Evolutionary conservation across 208 protist genomes (phyloP), one percentile per base, ranked within the genome.

Genomic region (Vickermania spadyakhi): DNA sequence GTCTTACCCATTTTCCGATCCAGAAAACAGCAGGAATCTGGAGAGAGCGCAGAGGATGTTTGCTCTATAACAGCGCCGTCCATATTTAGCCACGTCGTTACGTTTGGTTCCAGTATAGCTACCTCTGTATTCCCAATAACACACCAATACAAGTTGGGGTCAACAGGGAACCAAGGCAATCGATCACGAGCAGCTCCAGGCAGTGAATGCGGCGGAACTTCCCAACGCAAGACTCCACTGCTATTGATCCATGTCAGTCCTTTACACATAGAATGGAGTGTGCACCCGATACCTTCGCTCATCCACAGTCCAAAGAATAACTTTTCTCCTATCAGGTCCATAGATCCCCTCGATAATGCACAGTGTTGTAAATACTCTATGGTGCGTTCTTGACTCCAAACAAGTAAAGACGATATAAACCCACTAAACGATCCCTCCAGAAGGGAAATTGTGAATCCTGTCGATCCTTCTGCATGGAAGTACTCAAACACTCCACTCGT

Each of bases 21-120:
- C 4, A 82, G 66, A 58, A 70, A 89, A 55, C 76, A 85, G 45
- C 68, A 56, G 31, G 72, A 68, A n/a, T 65, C 59, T 3, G 56
- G 53, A 26, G 57, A 53, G 28, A 89, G 53, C 53, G 77, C 79
- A 28, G 73, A 60, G 30, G 71, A 68, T n/a, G 52, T 56, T 55
- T 94, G 84, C 64, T 91, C 87, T 28, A 91, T 68, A 45, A 94
- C 69, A 18, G 58, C 67, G 13, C 83, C 88, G 42, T 85, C 64
- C 21, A 28, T 55, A 53, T 72, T 62, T 18, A 92, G 72, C 85
- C 88, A 94, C n/a, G 88, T 94, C 1, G 77, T 81, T 28, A 75
- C 63, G n/a, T 72, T 71, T 26, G 73, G 62, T 62, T 92, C 84
- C 14, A 94, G 56, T 31, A 94, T 64, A 28, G 75, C 84, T 41